phyloP scores from a whole-genome alignment of 1,284 basidiomycete species.

The Microbotryum lychnidis-dioicae region DNA sequence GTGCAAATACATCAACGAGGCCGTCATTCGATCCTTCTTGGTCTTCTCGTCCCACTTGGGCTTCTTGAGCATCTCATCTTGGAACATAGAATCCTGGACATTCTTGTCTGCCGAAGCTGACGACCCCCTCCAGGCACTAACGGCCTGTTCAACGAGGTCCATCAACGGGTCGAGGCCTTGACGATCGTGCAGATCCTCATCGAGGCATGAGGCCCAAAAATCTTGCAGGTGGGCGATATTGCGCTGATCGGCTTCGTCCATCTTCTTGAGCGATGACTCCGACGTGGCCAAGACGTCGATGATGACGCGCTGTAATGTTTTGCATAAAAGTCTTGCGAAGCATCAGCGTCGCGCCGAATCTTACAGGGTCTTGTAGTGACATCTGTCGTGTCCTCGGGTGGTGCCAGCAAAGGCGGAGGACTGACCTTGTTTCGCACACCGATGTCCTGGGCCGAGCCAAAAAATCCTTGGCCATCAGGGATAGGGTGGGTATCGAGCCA shows the following conservation, averaged over 20 bases:
- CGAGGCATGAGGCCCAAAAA: constrained; percentile 74
- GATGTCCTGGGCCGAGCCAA: constrained; percentile 43
- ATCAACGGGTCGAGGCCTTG: constrained; percentile 44
- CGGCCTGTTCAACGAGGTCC: constrained; percentile 42
- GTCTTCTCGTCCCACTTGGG: constrained; percentile 28
- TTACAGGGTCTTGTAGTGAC: no score
- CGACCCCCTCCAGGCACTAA: constrained; percentile 38
- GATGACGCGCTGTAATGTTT: constrained; percentile 39
- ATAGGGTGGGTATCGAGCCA: constrained; percentile 74
- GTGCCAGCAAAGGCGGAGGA: constrained; percentile 1
- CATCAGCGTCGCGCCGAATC: constrained; percentile 44
- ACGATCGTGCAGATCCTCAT: constrained; percentile 51
- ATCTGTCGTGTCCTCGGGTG: neutral
- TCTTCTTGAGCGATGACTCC: constrained; percentile 10
- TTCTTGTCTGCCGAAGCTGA: constrained; percentile 14
- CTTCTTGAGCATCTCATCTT: constrained; percentile 25
- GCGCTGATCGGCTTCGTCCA: constrained; percentile 48
- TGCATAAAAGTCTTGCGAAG: constrained; percentile 43
- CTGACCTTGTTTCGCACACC: constrained; percentile 41
- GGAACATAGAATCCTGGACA: constrained; percentile 1
- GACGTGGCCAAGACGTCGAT: constrained; percentile 39
- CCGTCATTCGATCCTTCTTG: constrained; percentile 54
- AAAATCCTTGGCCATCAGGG: constrained; percentile 69
- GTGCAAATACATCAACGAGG: constrained; percentile 76
- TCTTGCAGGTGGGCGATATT: constrained; percentile 70